Conservation (phyloP, 208 protist species). For the Jaenimonas drosophilae region DNA sequence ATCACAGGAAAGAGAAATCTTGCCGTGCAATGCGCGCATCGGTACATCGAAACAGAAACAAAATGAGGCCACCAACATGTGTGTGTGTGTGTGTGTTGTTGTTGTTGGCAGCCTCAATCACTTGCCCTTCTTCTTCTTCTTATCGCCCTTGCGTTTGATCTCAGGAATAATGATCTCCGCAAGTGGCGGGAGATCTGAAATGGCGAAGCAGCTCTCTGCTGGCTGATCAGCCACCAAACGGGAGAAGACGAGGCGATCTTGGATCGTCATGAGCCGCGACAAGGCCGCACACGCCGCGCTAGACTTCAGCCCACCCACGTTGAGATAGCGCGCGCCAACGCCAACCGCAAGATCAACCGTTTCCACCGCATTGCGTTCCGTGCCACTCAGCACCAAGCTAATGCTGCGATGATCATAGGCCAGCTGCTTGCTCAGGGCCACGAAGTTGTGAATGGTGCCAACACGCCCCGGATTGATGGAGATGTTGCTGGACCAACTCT, state of each 20-base stretch:
- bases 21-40: too few species aligned
- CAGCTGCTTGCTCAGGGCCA: conserved; percentile 3
- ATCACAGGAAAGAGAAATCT: too few species aligned
- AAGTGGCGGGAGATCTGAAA: conserved; percentile 6
- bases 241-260: conserved; percentile 7
- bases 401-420: conserved; percentile 8
- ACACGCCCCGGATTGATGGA: conserved; percentile 6
- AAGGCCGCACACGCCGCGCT: conserved; percentile 13
- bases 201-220: conserved; percentile 3
- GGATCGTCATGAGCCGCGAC: conserved; percentile 13
- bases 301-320: conserved; percentile 11
- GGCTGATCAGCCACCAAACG: conserved; percentile 6
- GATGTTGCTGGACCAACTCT: conserved; percentile 17
- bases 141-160: conserved; percentile 63
- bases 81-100: too few species aligned
- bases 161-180: conserved; percentile 31
- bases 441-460: conserved; percentile 7
- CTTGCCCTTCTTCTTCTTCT: conserved; percentile 45
- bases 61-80: too few species aligned
- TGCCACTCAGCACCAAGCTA: conserved; percentile 5
- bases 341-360: conserved; percentile 16
- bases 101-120: too few species aligned
- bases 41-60: too few species aligned
- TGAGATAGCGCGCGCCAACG: conserved; percentile 15
- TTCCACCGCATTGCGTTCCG: conserved; percentile 5